phyloP scores from a whole-genome alignment of 2,329 filamentous ascomycete genomes.

The Colletotrichum caudatum region DNA sequence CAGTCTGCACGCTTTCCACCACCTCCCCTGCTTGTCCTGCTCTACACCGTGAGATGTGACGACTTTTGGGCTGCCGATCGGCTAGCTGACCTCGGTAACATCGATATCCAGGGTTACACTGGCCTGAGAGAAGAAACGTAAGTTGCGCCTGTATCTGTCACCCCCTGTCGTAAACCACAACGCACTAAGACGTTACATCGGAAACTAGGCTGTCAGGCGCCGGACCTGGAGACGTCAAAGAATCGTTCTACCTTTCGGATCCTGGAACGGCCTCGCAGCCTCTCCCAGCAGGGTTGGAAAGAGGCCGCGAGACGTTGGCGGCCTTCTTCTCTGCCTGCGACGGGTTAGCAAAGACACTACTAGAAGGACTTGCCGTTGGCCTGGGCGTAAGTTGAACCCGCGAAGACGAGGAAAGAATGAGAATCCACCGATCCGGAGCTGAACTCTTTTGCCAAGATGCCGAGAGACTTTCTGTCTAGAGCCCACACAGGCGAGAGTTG shows the following conservation, averaged over 20 bases:
- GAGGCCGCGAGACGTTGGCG: slow-evolving; percentile 15
- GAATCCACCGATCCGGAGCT: neutral
- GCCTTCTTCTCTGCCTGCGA: slow-evolving; percentile 37
- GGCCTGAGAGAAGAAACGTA: slow-evolving; percentile 42
- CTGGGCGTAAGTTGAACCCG: slow-evolving; percentile 66
- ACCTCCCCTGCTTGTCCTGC: neutral
- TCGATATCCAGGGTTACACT: slow-evolving; percentile 36
- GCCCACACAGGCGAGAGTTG: slow-evolving; percentile 62
- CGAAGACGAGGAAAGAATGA: neutral
- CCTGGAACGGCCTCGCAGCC: slow-evolving; percentile 25
- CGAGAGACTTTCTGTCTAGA: slow-evolving; percentile 64
- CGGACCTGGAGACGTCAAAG: slow-evolving; percentile 40
- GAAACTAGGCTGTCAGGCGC: slow-evolving; percentile 34
- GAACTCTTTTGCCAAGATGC: slow-evolving; percentile 44
- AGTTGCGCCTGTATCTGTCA: neutral
- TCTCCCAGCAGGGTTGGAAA: slow-evolving; percentile 35
- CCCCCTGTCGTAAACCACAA: neutral
- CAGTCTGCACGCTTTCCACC: slow-evolving; percentile 5
- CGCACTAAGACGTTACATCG: neutral
- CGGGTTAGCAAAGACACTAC: slow-evolving; percentile 25
- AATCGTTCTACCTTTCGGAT: slow-evolving; percentile 41
- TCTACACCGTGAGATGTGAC: neutral
- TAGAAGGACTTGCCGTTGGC: slow-evolving; percentile 73
- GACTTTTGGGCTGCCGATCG: neutral
- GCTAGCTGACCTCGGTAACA: neutral